Base-by-base conservation (phyloP, 2,329 filamentous ascomycete genomes). In the Tolypocladium inflatum region DNA sequence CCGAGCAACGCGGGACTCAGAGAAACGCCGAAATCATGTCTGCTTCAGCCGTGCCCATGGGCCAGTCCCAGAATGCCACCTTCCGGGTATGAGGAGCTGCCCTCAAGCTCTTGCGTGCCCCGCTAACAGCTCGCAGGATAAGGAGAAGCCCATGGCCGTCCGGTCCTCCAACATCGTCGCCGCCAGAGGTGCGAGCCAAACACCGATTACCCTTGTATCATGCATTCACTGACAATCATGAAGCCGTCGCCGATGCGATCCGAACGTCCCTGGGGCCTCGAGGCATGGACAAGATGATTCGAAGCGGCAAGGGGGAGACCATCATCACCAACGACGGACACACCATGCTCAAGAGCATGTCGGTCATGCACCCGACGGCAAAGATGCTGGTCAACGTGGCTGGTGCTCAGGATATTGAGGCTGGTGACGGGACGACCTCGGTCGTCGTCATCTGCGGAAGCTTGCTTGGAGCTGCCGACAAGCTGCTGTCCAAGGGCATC, bases 221-320 rank as follows among this genome's bases (percentile, higher is more conserved):
- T 43, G 19, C 23, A 43, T 48, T 11, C 11, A 11, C 58, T 63
- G 52, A 61, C 54, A 35, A 15, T 4, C 59, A 52, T 55, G 60
- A 61, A 94, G 94, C 94, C 72, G 93, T 99, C 71, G 89, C 94
- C 73, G 94, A 99, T 84, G 94, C 94, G 66, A 95, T 99, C 73
- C 84, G 94, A 80, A 97, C 93, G 35, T 97, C 94, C 62, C 82
- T 99, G 65, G 94, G 94, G 63, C 94, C 94, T 64, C 87, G 94
- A 75, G 94, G 94, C 71, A 97, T 97, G 92, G 92, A 97, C 80
- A 97, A 97, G 81, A 97, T 97, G 92, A 97, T 99, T 68, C 89
- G 95, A 80, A 95, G 89, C 60, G 90, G 91, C 73, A 96, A 91
- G 78, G 94, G 93, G 77, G 90, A 96, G 76, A 97, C 92, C 59